A percentile compares a stretch with the other conserved stretches of the same genome.
These are phyloP conservation scores for Stipa capillata DNA, from an alignment of 176 grass and related monocot species.

Conservation along the genomic window DNA sequence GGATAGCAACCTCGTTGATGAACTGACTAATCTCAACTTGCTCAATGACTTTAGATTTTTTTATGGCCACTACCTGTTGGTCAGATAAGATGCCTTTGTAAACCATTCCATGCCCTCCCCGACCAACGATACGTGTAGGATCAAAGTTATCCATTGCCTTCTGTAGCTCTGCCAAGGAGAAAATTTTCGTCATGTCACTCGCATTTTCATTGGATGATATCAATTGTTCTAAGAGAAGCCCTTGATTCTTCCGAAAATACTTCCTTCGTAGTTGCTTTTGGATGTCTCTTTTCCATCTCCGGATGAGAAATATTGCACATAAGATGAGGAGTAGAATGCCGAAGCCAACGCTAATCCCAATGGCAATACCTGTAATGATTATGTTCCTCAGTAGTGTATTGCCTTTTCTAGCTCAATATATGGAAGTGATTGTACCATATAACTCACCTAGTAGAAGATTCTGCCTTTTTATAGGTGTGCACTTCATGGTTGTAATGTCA, in stretches of 20 bases:
- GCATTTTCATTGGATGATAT: neutral
- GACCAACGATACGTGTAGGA: neutral
- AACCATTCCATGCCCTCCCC: neutral
- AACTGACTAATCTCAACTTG: slow-evolving; percentile 24
- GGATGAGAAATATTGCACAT: neutral
- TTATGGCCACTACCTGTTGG: slow-evolving; percentile 19
- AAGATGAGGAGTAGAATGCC: neutral
- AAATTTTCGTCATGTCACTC: neutral
- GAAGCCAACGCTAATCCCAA: neutral
- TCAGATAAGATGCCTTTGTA: too few relatives aligned
- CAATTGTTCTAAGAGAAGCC: slow-evolving; percentile 1
- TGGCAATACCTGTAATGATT: neutral
- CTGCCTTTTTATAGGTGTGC: neutral
- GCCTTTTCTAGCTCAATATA: neutral
- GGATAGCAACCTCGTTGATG: slow-evolving; percentile 30
- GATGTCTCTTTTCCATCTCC: neutral
- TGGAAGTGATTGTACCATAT: neutral
- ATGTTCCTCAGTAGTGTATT: neutral
- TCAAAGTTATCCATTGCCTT: neutral
- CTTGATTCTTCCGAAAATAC: slow-evolving; percentile 9
- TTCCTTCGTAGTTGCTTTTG: neutral
- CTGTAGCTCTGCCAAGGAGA: neutral
- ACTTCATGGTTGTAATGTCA: neutral
- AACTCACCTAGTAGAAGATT: neutral
- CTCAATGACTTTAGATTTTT: slow-evolving; percentile 4